phyloP scores from a whole-genome alignment of 139 green algal species.

The Volvox africanus region DNA sequence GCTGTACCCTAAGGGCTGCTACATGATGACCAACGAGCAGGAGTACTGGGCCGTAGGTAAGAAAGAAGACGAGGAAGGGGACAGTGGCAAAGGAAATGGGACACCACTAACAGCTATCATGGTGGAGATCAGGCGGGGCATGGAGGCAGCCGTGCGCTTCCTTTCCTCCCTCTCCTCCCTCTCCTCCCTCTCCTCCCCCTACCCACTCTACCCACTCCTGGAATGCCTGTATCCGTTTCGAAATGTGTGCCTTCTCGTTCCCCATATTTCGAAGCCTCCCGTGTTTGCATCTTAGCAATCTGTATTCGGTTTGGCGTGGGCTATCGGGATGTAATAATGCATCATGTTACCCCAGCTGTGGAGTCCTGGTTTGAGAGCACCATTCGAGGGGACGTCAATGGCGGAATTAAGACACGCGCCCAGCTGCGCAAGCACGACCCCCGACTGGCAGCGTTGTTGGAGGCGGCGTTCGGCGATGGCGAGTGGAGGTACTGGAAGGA shows the following conservation, averaged over 20 bases:
- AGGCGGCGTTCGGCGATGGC: constrained; percentile 53
- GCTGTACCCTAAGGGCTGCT: constrained; percentile 52
- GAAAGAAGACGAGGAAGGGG: neutral
- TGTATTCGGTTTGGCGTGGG: too few relatives aligned
- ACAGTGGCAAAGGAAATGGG: neutral
- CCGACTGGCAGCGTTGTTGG: constrained; percentile 70
- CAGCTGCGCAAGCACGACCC: constrained; percentile 72
- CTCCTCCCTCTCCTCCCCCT: neutral
- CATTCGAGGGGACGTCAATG: constrained; percentile 77
- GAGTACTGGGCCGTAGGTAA: constrained; percentile 72
- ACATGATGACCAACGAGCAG: constrained; percentile 78
- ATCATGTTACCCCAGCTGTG: constrained; percentile 54
- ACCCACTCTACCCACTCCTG: too few relatives aligned
- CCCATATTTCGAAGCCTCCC: too few relatives aligned
- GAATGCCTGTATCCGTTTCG: too few relatives aligned
- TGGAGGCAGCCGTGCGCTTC: neutral
- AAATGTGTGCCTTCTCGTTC: too few relatives aligned
- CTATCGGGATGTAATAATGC: too few relatives aligned
- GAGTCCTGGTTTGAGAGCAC: constrained; percentile 85
- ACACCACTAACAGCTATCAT: too few relatives aligned
- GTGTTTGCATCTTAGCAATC: too few relatives aligned
- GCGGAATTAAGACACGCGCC: constrained; percentile 76
- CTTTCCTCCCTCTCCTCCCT: neutral
- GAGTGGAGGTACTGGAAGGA: constrained; percentile 53
- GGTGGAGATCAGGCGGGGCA: neutral